phyloP scores from a whole-genome alignment of 225 moss, liverwort and hornwort species.

The Sphagnum tenellum region DNA sequence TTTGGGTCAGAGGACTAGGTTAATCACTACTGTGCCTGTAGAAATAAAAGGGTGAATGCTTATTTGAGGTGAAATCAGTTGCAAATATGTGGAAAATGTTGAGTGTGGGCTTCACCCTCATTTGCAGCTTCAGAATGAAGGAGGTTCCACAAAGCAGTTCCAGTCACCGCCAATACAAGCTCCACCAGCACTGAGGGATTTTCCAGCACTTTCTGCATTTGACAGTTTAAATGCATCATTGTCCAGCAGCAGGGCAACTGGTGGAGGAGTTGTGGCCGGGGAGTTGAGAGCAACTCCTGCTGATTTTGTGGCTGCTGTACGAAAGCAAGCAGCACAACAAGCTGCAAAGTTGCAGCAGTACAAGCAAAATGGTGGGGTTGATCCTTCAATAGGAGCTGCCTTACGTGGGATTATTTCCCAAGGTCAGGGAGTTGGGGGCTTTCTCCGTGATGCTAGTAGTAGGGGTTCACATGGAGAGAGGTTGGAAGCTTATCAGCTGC shows the following conservation, averaged over 20 bases:
- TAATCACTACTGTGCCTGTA: too few relatives aligned
- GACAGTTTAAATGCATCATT: slow-evolving; percentile 15
- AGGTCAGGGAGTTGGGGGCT: slow-evolving; percentile 24
- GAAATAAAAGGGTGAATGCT: too few relatives aligned
- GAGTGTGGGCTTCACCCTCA: too few relatives aligned
- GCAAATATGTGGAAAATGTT: too few relatives aligned
- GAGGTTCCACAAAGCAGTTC: slow-evolving; percentile 22
- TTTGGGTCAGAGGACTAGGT: too few relatives aligned
- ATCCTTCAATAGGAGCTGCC: slow-evolving; percentile 16
- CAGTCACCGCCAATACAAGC: slow-evolving; percentile 21
- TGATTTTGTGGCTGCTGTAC: slow-evolving; percentile 45
- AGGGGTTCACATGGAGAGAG: slow-evolving; percentile 18
- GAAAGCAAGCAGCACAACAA: slow-evolving; percentile 43
- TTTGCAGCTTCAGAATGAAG: slow-evolving; percentile 46
- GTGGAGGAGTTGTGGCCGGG: slow-evolving; percentile 1
- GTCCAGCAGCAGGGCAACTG: not conserved
- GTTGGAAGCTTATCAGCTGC: slow-evolving; percentile 30
- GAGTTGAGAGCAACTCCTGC: slow-evolving; percentile 14
- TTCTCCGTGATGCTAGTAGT: slow-evolving; percentile 11
- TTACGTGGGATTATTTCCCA: slow-evolving; percentile 13
- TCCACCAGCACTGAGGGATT: slow-evolving; percentile 39
- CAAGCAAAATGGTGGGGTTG: slow-evolving; percentile 35
- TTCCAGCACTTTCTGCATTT: slow-evolving; percentile 33
- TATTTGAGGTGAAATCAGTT: too few relatives aligned
- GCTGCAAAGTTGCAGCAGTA: slow-evolving; percentile 38